Base-by-base conservation (phyloP, 139 green algal species). In the Chlamydomonas sp. region DNA sequence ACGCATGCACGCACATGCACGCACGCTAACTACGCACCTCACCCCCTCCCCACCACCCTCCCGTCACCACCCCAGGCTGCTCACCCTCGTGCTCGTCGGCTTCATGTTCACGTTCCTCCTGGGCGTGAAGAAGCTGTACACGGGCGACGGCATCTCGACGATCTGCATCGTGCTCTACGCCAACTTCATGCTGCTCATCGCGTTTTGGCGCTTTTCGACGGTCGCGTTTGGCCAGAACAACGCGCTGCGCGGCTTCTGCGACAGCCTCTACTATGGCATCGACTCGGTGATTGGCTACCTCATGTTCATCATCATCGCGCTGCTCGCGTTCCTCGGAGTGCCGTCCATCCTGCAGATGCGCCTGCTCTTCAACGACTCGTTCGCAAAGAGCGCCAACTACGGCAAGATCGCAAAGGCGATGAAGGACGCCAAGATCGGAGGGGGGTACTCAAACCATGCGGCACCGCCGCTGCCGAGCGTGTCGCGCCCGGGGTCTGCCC, bases 361-460 rank as follows among this genome's bases (percentile, higher is more conserved):
- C 65, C 58, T 82, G 62, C 72, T 82, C 36, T 82, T 82, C 72
- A 82, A 82, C 72, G 76, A 82, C 69, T 64, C 76, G 26, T 82
- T 82, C 48, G 67, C 72, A n/a, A 71, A 82, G 68, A 71, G 39
- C 29, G 75, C 67, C 5, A 31, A 50, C 16, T 69, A 82, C 47
- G 68, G 67, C 33, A 76, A 76, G 43, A 82, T 82, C 26, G 72
- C 57, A 13, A 54, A 58, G 26, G 76, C 72, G 26, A 78, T 82
- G 76, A 74, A 77, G 50, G 54, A 66, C 13, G 59, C 59, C 59
- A 66, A 66, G 59, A n/a, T n/a, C n/a, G n/a, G n/a, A n/a, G n/a
- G n/a, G n/a, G n/a, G n/a, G n/a, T n/a, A n/a, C n/a, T n/a, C n/a
- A n/a, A n/a, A n/a, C n/a, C n/a, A n/a, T n/a, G n/a, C n/a, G n/a